Base-by-base conservation (phyloP, 768 basidiomycete species). In the Trametes elegans region DNA sequence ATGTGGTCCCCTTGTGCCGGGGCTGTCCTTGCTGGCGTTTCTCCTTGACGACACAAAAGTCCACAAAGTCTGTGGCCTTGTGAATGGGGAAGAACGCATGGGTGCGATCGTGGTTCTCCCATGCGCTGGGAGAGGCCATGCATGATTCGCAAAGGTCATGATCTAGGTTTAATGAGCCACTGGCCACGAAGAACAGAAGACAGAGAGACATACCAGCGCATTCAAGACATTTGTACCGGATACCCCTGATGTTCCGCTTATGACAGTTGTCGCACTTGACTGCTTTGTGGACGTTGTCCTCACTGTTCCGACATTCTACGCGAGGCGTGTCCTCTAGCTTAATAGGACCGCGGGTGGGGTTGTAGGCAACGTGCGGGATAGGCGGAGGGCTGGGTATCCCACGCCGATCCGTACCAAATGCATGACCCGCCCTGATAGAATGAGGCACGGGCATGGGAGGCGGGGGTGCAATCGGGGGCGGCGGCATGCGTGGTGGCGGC, bases 1-100 rank as follows among this genome's bases (percentile, higher is more conserved):
- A 93, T 5, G 75, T 45, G 16, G 89, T 72, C n/a, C 79, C 78
- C 26, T 39, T 64, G 65, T 90, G 87, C 14, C 64, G 55, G 3
- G 52, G 34, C 19, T 48, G 26, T 1, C 32, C 21, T 11, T 42
- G 36, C 21, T 45, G 29, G 11, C 49, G 52, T 29, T 42, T 46
- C 8, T 53, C 46, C 44, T 58, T 52, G 0, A 57, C 55, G 31
- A 47, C 24, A 21, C 53, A 43, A 31, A 50, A 57, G 26, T 49
- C 27, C 24, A 47, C 31, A 34, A 54, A 49, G 24, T 53, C 55
- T 7, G 47, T 43, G 0, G 40, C 24, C 16, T 43, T 51, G 31
- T 32, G 42, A 23, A 64, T 51, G 6, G 61, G 60, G 56, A 57
- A 58, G 57, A 64, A 64, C 2, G 55, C 41, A 19, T 64, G 63